Evolutionary conservation across 306 rosid species (phyloP), one percentile per base, ranked within the genome.

Genomic region (Glycine soja): DNA sequence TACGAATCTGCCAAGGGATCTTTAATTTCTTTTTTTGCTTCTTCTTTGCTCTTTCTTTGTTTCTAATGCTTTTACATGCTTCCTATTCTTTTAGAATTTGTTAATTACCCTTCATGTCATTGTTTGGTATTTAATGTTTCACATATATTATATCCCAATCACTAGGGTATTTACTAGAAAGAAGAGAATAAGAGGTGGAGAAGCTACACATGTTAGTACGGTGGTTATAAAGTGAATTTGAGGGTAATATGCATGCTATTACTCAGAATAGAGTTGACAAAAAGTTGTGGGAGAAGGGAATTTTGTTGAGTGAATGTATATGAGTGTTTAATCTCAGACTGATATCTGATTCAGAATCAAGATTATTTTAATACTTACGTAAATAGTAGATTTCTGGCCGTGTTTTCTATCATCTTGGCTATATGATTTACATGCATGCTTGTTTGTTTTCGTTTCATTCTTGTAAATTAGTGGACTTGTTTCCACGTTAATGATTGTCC

Each of bases 81-180:
- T 56, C 30, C 30, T 16, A 30, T 70, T 62, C 59, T 38, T 38
- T 5, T 64, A 56, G 40, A 78, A 66, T 61, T 76, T 42, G 15
- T 30, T 63, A 58, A 19, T 57, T 66, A 65, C 70, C 34, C 79
- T 58, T 56, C 32, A 6, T 48, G 51, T 47, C 40, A 0, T 52
- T 3, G 14, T 72, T 52, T 68, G 51, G 68, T 74, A 48, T 50
- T 47, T 64, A 10, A 54, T 32, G 32, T 61, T 12, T 79, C 54
- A 36, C 71, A 9, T 53, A n/a, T 51, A 40, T 62, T 61, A 30
- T 54, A 72, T 9, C 64, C 61, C 12, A 43, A 53, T 71, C 50
- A 13, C 53, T 11, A 40, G n/a, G 59, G 63, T 71, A n/a, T 30
- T 6, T 82, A 75, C 66, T 36, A 6, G 42, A 42, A 81, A 81